Evolutionary conservation across 345 rosid genomes (phyloP), one percentile per base, ranked within the genome.

Genomic region (Chamaenerion angustifolium): DNA sequence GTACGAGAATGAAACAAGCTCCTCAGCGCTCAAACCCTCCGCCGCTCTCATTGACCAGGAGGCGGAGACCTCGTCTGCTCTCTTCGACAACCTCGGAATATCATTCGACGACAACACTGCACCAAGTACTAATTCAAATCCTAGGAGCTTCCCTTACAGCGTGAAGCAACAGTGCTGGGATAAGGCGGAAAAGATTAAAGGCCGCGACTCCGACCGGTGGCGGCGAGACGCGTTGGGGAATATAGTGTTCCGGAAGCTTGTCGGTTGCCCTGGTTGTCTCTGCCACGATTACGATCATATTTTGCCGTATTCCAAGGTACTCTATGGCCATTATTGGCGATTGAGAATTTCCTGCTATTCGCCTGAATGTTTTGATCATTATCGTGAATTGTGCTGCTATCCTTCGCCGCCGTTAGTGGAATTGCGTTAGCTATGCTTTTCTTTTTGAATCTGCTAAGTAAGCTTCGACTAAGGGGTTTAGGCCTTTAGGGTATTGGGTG

Each of bases 161-260:
- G 94, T 86, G 74, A 86, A 83, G 75, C 94, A 83, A 67, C 92
- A 83, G 68, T 90, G 98, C 69, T 90, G 96, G 96, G 89, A 80
- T 13, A 86, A 90, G 62, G 92, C 98, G 0, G 96, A 90, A 71
- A 83, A 69, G 75, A 71, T 90, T 37, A 81, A 68, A 60, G 95
- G 96, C 8, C 72, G 98, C 8, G 83, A 86, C 76, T 80, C 95
- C 6, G 82, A 70, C 48, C 76, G 95, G 15, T 90, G 98, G 98
- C 68, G 98, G 11, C 71, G 80, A 16, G 98, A 90, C 70, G 68
- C 78, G 1, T 64, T 86, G 16, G 98, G 98, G 43, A 90, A 83
- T 61, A 75, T 74, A 54, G 86, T 90, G 49, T 86, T 86, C 53
- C 71, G 82, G 68, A 90, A 90, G 77, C 95, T 90, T 45, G 87